Evolutionary conservation across 805 yeast species (phyloP).

Genomic region (Kazachstania bromeliacearum): DNA sequence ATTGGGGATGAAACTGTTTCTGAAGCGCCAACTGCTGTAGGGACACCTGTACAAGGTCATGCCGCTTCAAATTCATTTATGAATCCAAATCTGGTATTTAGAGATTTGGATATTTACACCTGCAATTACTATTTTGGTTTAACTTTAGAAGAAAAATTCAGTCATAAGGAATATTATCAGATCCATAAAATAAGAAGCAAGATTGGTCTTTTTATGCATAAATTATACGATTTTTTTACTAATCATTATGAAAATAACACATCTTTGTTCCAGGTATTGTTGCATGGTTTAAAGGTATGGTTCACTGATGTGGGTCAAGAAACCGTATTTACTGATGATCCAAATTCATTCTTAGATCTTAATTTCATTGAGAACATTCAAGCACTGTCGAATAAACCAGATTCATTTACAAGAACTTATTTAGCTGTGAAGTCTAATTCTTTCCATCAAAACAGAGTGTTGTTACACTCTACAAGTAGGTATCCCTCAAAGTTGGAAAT

Average conservation of each 20-base stretch:
- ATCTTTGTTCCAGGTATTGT: constrained; percentile 47
- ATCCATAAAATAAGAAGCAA: constrained; percentile 53
- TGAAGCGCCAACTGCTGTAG: constrained; percentile 31
- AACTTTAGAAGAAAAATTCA: constrained; percentile 36
- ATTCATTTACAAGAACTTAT: constrained; percentile 69
- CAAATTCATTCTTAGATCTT: constrained; percentile 44
- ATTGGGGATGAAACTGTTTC: constrained; percentile 39
- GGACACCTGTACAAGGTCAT: constrained; percentile 31
- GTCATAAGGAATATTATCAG: constrained; percentile 35
- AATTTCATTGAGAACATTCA: constrained; percentile 50
- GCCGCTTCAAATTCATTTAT: constrained; percentile 34
- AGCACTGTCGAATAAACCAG: constrained; percentile 49
- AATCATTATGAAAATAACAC: constrained; percentile 53
- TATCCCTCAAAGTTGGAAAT: constrained; percentile 59
- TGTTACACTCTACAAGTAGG: constrained; percentile 64
- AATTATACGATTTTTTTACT: constrained; percentile 39
- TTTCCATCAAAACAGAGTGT: constrained; percentile 66
- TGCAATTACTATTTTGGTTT: constrained; percentile 58
- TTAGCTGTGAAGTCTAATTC: constrained; percentile 66
- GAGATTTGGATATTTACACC: constrained; percentile 54
- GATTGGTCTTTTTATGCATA: constrained; percentile 58
- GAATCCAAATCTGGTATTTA: constrained; percentile 46
- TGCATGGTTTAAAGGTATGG: constrained; percentile 66
- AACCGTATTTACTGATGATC: constrained; percentile 47
- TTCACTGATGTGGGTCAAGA: constrained; percentile 74